Conservation (phyloP, 768 basidiomycete species). For the Pisolithus marmoratus region DNA sequence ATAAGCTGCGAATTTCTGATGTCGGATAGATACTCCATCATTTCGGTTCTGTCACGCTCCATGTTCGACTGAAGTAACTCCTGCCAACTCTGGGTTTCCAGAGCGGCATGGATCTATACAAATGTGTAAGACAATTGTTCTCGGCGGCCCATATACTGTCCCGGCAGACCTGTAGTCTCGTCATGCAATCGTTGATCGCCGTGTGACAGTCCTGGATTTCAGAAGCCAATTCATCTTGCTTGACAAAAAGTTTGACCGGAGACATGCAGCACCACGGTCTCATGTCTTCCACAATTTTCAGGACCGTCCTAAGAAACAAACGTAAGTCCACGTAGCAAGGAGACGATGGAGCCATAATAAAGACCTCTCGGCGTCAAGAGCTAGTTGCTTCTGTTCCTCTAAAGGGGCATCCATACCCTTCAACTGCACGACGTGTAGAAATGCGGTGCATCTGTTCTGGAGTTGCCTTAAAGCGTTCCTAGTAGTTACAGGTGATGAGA, state of each 20-base stretch:
- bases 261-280: conserved; percentile 38
- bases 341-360: conserved; percentile 5
- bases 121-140: conserved; percentile 3
- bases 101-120: conserved; percentile 38
- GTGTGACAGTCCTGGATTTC: conserved; percentile 43
- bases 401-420: conserved; percentile 26
- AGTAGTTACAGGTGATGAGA: background rate
- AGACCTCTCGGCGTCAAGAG: conserved; percentile 29
- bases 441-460: conserved; percentile 39
- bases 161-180: conserved; percentile 39
- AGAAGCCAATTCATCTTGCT: conserved; percentile 37
- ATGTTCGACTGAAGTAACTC: conserved; percentile 33
- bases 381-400: conserved; percentile 28
- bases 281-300: conserved; percentile 35
- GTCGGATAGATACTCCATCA: conserved; percentile 39
- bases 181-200: conserved; percentile 41
- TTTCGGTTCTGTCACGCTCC: conserved; percentile 38
- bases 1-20: conserved; percentile 37
- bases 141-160: background rate
- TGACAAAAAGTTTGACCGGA: conserved; percentile 38
- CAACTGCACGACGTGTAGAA: conserved; percentile 33
- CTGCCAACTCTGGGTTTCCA: conserved; percentile 47
- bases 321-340: conserved; percentile 6
- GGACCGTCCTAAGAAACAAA: conserved; percentile 22
- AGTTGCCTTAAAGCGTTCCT: conserved; percentile 42